Conservation (phyloP, 1,139 yeast genomes). For the Taphrina sp. region DNA sequence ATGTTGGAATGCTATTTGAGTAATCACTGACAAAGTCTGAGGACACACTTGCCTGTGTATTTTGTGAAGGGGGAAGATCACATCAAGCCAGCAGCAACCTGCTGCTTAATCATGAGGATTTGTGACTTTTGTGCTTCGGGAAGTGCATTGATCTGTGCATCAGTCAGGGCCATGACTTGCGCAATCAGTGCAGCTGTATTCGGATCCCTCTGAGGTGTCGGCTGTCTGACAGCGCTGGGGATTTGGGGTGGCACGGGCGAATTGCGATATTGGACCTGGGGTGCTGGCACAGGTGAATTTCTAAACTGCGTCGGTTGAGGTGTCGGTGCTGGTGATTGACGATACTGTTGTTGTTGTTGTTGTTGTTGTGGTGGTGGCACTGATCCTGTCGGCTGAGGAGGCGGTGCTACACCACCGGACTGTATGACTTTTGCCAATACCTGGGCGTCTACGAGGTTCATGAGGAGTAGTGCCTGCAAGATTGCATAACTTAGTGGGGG, state of each 20-base stretch:
- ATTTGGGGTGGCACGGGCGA: conserved; percentile 4
- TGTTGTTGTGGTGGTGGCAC: conserved; percentile 32
- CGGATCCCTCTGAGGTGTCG: conserved; percentile 40
- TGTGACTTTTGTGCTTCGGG: conserved; percentile 56
- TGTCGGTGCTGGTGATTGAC: conserved; percentile 31
- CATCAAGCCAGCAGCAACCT: conserved; percentile 19
- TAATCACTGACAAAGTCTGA: too few relatives aligned
- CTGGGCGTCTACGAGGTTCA: conserved; percentile 58
- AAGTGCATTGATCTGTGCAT: conserved; percentile 60
- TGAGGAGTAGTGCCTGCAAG: conserved; percentile 67
- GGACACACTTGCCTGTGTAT: too few relatives aligned
- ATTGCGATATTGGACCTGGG: not conserved
- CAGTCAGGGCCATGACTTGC: conserved; percentile 58
- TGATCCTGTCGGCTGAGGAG: conserved; percentile 41
- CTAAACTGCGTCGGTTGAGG: conserved; percentile 9
- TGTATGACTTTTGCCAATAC: conserved; percentile 49
- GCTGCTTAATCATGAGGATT: conserved; percentile 38
- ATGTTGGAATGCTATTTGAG: too few relatives aligned
- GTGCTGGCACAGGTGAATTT: conserved; percentile 38
- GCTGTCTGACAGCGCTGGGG: conserved; percentile 3
- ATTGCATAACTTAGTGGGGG: conserved; percentile 81
- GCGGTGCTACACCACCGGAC: conserved; percentile 33
- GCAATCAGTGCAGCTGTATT: conserved; percentile 48
- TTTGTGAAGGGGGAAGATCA: too few relatives aligned
- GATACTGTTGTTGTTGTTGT: conserved; percentile 33